These are phyloP conservation scores for Ascobolus immersus DNA, from an alignment of 495 filamentous ascomycete genomes.

Conservation along the genomic window DNA sequence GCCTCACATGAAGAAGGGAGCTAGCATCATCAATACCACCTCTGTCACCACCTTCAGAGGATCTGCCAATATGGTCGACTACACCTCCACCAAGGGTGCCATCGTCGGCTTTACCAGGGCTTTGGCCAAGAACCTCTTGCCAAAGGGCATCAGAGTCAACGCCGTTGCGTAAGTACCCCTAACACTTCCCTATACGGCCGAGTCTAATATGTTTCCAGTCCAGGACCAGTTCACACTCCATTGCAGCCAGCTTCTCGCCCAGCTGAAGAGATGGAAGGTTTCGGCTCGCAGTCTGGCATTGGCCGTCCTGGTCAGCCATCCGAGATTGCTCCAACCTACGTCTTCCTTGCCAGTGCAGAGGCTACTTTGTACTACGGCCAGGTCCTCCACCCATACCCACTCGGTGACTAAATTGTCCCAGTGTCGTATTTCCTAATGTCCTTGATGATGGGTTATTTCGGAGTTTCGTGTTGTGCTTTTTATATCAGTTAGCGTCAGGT, in stretches of 20 bases:
- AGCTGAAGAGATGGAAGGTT: slow-evolving; percentile 28
- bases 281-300: slow-evolving; percentile 22
- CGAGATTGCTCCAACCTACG: slow-evolving; percentile 36
- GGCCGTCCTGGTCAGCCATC: slow-evolving; percentile 32
- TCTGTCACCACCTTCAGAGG: slow-evolving; percentile 31
- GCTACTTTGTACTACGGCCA: slow-evolving; percentile 31
- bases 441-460: no score
- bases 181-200: neutral
- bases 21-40: slow-evolving; percentile 34
- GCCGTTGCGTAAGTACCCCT: slow-evolving; percentile 26
- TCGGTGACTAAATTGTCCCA: slow-evolving; percentile 22
- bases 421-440: no score
- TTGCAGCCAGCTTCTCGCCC: slow-evolving; percentile 29
- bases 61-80: slow-evolving; percentile 29
- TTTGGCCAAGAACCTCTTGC: slow-evolving; percentile 27
- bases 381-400: slow-evolving; percentile 26
- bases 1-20: slow-evolving; percentile 28
- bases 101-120: slow-evolving; percentile 33
- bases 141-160: slow-evolving; percentile 38
- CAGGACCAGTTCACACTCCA: slow-evolving; percentile 33
- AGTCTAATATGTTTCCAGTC: no score
- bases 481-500: no score
- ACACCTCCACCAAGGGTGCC: slow-evolving; percentile 35
- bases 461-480: no score
- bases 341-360: slow-evolving; percentile 33